A percentile compares a stretch with the other conserved stretches of the same genome.
These are phyloP conservation scores for Paramecium caudatum DNA, from an alignment of 73 alveolate genomes.

Conservation along the genomic window DNA sequence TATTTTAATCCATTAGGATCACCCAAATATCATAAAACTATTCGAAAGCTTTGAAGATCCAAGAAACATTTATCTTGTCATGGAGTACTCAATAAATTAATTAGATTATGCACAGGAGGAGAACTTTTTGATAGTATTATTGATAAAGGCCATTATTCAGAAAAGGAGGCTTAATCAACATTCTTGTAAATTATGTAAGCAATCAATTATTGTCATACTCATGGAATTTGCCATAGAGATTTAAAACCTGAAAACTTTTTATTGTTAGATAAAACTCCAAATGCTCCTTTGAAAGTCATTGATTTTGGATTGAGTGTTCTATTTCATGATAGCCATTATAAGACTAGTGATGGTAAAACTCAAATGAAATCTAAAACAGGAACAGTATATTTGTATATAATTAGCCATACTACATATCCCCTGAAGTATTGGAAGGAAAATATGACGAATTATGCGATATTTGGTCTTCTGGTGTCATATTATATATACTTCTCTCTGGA, in stretches of 20 bases:
- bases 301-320: constrained; percentile 91
- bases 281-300: constrained; percentile 85
- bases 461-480: constrained; percentile 87
- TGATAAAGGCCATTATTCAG: constrained; percentile 85
- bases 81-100: constrained; percentile 82
- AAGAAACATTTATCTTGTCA: constrained; percentile 79
- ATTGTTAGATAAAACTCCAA: constrained; percentile 83
- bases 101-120: constrained; percentile 96
- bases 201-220: constrained; percentile 84
- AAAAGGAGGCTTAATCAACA: constrained; percentile 85
- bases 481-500: constrained; percentile 83
- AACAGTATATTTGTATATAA: constrained; percentile 54
- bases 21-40: constrained; percentile 85
- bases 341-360: constrained; percentile 64
- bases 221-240: constrained; percentile 91
- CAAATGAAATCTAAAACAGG: constrained; percentile 83
- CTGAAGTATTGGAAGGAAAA: constrained; percentile 80
- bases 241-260: constrained; percentile 91
- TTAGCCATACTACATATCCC: constrained; percentile 83
- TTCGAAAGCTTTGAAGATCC: constrained; percentile 85
- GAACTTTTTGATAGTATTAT: constrained; percentile 90
- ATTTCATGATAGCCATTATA: constrained; percentile 81
- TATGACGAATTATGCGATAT: constrained; percentile 83
- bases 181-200: constrained; percentile 87
- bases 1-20: constrained; percentile 72